These are phyloP conservation scores for Macrophomina phaseolina DNA, from an alignment of 2,329 filamentous ascomycete species.

Conservation along the genomic window DNA sequence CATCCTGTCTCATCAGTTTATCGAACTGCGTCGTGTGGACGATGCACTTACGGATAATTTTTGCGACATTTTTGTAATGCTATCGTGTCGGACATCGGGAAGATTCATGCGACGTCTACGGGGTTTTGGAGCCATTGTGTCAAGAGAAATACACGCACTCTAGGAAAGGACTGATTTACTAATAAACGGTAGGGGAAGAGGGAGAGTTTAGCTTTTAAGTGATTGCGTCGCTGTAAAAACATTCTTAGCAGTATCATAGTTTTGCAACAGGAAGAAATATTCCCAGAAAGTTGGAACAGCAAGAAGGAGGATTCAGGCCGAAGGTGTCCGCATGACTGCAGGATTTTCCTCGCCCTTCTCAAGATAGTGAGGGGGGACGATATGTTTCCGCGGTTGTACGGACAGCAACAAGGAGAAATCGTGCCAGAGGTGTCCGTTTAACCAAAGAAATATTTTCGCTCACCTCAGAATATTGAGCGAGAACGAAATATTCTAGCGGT, in stretches of 20 bases:
- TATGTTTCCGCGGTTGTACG: not conserved
- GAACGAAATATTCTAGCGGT: too few relatives aligned
- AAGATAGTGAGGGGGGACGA: not conserved
- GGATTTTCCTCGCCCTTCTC: not conserved
- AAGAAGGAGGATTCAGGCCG: too few relatives aligned
- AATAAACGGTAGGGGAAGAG: too few relatives aligned
- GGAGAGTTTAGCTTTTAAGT: not conserved
- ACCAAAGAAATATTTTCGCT: not conserved
- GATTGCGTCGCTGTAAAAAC: too few relatives aligned
- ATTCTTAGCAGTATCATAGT: too few relatives aligned
- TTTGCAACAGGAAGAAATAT: too few relatives aligned
- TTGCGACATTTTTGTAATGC: not conserved
- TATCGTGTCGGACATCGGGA: not conserved
- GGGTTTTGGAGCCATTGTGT: not conserved
- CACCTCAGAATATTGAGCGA: not conserved
- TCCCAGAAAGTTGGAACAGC: too few relatives aligned
- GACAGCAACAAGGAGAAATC: not conserved
- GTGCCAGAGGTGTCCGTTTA: not conserved
- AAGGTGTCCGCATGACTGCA: too few relatives aligned
- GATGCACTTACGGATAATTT: not conserved
- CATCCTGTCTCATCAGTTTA: not conserved
- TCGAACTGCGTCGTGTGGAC: not conserved
- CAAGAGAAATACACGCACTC: not conserved
- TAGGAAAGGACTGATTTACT: too few relatives aligned
- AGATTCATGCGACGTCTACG: not conserved